A percentile compares a stretch with the other conserved stretches of the same genome.
Conservation (phyloP, 2,329 filamentous ascomycete genomes). For the Juglanconis juglandina region DNA sequence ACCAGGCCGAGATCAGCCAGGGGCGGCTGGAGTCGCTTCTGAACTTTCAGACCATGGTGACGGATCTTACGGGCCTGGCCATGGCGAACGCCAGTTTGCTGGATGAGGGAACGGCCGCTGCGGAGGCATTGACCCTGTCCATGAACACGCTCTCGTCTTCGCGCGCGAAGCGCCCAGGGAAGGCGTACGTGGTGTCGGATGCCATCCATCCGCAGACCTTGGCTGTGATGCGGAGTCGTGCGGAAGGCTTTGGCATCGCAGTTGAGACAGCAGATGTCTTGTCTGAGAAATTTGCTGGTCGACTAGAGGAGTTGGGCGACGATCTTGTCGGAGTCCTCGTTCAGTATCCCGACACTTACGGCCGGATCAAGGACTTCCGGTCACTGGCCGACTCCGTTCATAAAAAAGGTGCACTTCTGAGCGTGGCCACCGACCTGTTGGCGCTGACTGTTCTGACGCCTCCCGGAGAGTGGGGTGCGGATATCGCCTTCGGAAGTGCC, state of each 20-base stretch:
- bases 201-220: constrained; percentile 82
- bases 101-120: constrained; percentile 87
- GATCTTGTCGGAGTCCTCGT: constrained; percentile 85
- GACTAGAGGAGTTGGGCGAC: constrained; percentile 71
- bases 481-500: constrained; percentile 90
- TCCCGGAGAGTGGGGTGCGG: constrained; percentile 90
- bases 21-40: constrained; percentile 86
- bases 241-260: constrained; percentile 85
- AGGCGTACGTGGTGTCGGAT: constrained; percentile 80
- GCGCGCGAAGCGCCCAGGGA: constrained; percentile 70
- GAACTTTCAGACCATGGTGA: constrained; percentile 93
- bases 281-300: constrained; percentile 54
- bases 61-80: constrained; percentile 79
- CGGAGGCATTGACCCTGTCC: constrained; percentile 93
- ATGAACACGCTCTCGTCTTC: constrained; percentile 69
- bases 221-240: constrained; percentile 77
- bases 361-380: constrained; percentile 73
- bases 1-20: constrained; percentile 96
- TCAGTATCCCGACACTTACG: constrained; percentile 92
- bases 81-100: constrained; percentile 89
- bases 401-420: constrained; percentile 72
- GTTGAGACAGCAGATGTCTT: constrained; percentile 72
- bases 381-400: constrained; percentile 74
- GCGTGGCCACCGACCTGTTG: constrained; percentile 84
- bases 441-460: constrained; percentile 84